Conservation (phyloP, 106 monocot species). For the Chionographis japonica region DNA sequence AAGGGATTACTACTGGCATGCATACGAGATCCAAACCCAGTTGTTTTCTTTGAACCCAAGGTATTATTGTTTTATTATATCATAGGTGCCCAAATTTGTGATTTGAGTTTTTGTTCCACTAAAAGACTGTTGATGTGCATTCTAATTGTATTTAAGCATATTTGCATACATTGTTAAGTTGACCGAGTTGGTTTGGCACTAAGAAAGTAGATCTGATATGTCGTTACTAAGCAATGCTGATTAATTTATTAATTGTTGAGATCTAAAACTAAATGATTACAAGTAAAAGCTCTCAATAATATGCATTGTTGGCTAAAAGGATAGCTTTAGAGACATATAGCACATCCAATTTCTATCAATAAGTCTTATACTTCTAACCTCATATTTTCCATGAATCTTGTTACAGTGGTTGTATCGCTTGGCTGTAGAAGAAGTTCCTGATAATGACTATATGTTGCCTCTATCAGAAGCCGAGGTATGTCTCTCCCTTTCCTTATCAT, state of each 20-base stretch:
- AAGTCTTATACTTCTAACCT: no score
- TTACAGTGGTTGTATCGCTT: conserved; percentile 83
- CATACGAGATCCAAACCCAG: conserved; percentile 95
- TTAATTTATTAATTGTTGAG: neutral
- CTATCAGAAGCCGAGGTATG: conserved; percentile 89
- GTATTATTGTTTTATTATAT: conserved; percentile 19
- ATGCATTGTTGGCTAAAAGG: no score
- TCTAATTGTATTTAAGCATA: no score
- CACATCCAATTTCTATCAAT: no score
- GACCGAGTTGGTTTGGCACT: neutral
- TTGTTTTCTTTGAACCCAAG: conserved; percentile 98
- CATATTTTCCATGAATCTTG: no score
- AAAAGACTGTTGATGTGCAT: no score
- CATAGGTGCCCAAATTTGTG: neutral
- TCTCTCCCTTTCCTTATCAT: neutral
- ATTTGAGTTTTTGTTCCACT: no score
- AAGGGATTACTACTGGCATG: conserved; percentile 81
- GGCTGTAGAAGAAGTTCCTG: conserved; percentile 96
- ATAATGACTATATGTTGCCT: conserved; percentile 89
- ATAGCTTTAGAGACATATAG: no score
- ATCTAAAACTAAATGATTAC: no score
- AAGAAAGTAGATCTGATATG: neutral
- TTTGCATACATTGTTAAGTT: no score
- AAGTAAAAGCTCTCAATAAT: no score
- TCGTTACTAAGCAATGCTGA: neutral